phyloP scores from a whole-genome alignment of 2,329 filamentous ascomycete genomes.

The Xylariomycetidae sp. region DNA sequence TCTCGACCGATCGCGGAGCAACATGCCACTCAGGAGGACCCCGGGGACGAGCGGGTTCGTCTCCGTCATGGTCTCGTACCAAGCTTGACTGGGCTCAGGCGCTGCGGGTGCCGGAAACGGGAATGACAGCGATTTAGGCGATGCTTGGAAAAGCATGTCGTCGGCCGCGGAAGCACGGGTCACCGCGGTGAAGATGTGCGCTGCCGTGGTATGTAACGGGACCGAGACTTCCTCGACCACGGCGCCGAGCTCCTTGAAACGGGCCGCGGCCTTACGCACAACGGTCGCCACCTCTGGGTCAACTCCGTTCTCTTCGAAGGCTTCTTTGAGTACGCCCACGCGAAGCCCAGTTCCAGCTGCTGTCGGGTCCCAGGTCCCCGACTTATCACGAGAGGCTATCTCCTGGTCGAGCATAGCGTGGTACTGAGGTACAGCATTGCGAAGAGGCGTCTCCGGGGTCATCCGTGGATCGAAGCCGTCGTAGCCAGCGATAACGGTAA shows the following conservation, averaged over 20 bases:
- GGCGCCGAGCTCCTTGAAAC: slow-evolving; percentile 35
- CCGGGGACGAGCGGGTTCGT: slow-evolving; percentile 40
- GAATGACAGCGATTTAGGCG: slow-evolving; percentile 24
- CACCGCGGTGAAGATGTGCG: slow-evolving; percentile 41
- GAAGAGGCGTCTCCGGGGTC: slow-evolving; percentile 32
- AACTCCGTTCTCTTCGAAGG: slow-evolving; percentile 32
- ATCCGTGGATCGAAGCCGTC: slow-evolving; percentile 42
- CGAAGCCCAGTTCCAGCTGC: slow-evolving; percentile 32
- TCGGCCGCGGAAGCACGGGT: slow-evolving; percentile 28
- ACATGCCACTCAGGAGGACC: slow-evolving; percentile 33
- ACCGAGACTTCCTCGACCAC: slow-evolving; percentile 38
- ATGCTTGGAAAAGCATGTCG: slow-evolving; percentile 22
- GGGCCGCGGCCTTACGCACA: slow-evolving; percentile 30
- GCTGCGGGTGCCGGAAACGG: slow-evolving; percentile 22
- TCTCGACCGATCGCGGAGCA: slow-evolving; percentile 17
- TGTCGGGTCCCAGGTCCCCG: slow-evolving; percentile 16
- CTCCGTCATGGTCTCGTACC: slow-evolving; percentile 36
- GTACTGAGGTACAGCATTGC: slow-evolving; percentile 27
- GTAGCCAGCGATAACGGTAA: slow-evolving; percentile 40
- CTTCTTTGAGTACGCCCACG: slow-evolving; percentile 40
- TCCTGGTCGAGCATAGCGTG: slow-evolving; percentile 18
- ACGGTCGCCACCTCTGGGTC: slow-evolving; percentile 30
- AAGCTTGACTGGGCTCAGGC: slow-evolving; percentile 30
- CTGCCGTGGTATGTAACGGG: slow-evolving; percentile 39
- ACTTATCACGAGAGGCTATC: slow-evolving; percentile 12